Conservation (phyloP, 2,329 filamentous ascomycete species). For the Fusarium oligoseptatum region DNA sequence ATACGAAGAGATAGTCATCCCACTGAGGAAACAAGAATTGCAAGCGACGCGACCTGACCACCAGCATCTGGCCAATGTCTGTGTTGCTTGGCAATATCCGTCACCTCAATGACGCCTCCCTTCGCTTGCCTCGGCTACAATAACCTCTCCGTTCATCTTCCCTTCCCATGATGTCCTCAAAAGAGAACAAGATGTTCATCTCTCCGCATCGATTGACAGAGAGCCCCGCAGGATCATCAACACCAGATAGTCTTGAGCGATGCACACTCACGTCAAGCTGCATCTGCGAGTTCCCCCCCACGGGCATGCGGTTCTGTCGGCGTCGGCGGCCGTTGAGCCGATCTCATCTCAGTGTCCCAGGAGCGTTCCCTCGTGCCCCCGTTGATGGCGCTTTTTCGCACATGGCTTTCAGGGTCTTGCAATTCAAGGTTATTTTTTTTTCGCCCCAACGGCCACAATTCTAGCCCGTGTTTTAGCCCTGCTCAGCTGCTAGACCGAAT, state of each 20-base stretch:
- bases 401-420: slow-evolving; percentile 26
- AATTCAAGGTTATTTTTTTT: slow-evolving; percentile 36
- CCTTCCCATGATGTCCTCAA: background rate
- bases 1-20: slow-evolving; percentile 17
- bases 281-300: slow-evolving; percentile 14
- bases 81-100: slow-evolving; percentile 27
- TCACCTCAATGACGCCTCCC: slow-evolving; percentile 28
- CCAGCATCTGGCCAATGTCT: slow-evolving; percentile 19
- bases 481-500: slow-evolving; percentile 24
- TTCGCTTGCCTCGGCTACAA: slow-evolving; percentile 28
- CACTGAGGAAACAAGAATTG: slow-evolving; percentile 29
- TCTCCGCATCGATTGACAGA: slow-evolving; percentile 7
- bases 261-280: slow-evolving; percentile 27
- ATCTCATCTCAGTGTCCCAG: background rate
- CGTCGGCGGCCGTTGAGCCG: background rate
- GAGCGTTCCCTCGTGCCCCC: background rate
- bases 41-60: slow-evolving; percentile 17
- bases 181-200: slow-evolving; percentile 4
- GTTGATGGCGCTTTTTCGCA: slow-evolving; percentile 17
- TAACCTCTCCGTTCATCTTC: slow-evolving; percentile 12
- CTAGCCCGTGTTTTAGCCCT: slow-evolving; percentile 25
- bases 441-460: slow-evolving; percentile 25
- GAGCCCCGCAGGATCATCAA: slow-evolving; percentile 26
- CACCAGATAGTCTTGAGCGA: background rate
- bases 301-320: background rate